Evolutionary conservation across 306 rosid genomes (phyloP), one percentile per base, ranked within the genome.

Genomic region (Sindora glabra): DNA sequence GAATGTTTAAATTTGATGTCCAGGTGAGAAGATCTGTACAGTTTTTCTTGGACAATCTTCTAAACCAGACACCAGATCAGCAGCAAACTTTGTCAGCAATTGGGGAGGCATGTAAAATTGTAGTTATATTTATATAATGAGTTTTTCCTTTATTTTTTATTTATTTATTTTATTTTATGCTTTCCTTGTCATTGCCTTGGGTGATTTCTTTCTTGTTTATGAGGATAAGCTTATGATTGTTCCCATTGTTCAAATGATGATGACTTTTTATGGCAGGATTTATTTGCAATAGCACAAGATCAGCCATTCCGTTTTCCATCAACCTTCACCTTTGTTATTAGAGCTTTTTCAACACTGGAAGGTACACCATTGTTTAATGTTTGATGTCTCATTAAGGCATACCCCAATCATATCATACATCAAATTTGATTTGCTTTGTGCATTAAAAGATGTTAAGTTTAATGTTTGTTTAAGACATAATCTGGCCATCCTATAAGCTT

Each of bases 281-380:
- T 90, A 66, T 90, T 86, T 60, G 89, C 95, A 34, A 84, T 90
- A 46, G 90, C 95, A 29, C 90, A 78, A 82, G 94, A 90, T 73
- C 94, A 86, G 41, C 97, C 95, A 14, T 86, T 90, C 53, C 90
- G 94, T 18, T 90, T 90, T 70, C 97, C 97, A 16, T 84, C 97
- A 37, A 84, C 95, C 45, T 84, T 90, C 77, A 84, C 95, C 36
- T 90, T 90, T 76, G 95, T 90, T 46, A 38, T 86, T 26, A 80
- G 90, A 61, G 94, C 97, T 56, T 90, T 90, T 80, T 90, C 95
- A 60, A 86, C 94, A n/a, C 85, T 86, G 3, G 94, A 90, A 90
- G 95, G 95, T 90, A 39, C 58, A 21, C 70, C 67, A n/a, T n/a
- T n/a, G n/a, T n/a, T n/a, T n/a, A n/a, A n/a, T n/a, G n/a, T n/a